Evolutionary conservation across 2,329 filamentous ascomycete genomes (phyloP).

Genomic region (Stagonosporopsis vannaccii): DNA sequence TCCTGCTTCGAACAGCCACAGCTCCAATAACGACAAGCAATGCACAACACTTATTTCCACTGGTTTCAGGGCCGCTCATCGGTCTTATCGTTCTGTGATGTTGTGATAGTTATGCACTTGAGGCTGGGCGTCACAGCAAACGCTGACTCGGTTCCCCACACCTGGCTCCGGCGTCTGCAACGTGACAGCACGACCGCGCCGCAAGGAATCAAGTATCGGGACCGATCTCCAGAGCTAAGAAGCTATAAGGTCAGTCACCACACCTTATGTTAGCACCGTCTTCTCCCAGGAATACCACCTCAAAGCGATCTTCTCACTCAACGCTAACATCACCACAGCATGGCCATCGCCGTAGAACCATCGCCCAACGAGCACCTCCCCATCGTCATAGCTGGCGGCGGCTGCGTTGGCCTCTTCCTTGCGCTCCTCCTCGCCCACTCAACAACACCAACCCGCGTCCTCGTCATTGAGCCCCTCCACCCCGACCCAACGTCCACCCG

Average conservation of each 20-base stretch:
- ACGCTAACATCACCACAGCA: background rate
- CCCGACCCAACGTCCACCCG: slow-evolving; percentile 45
- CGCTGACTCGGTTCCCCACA: slow-evolving; percentile 23
- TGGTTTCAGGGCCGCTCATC: background rate
- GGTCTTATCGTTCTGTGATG: background rate
- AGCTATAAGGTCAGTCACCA: background rate
- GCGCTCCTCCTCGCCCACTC: slow-evolving; percentile 49
- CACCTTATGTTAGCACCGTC: background rate
- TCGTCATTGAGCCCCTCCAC: slow-evolving; percentile 42
- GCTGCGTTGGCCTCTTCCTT: slow-evolving; percentile 52
- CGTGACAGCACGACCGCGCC: slow-evolving; percentile 15
- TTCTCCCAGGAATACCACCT: background rate
- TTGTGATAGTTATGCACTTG: background rate
- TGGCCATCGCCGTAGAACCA: slow-evolving; percentile 5
- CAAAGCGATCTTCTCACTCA: background rate
- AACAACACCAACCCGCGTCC: slow-evolving; percentile 41
- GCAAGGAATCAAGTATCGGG: background rate
- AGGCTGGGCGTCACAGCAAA: slow-evolving; percentile 12
- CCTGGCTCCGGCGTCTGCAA: slow-evolving; percentile 14
- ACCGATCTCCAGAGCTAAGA: background rate
- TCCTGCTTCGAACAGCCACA: too few relatives aligned
- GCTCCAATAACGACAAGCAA: slow-evolving; percentile 29
- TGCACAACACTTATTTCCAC: background rate
- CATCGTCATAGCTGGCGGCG: slow-evolving; percentile 51
- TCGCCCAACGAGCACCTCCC: slow-evolving; percentile 19